Evolutionary conservation across 805 yeast species (phyloP), one percentile per base, ranked within the genome.

Genomic region (Candida stauntonica): DNA sequence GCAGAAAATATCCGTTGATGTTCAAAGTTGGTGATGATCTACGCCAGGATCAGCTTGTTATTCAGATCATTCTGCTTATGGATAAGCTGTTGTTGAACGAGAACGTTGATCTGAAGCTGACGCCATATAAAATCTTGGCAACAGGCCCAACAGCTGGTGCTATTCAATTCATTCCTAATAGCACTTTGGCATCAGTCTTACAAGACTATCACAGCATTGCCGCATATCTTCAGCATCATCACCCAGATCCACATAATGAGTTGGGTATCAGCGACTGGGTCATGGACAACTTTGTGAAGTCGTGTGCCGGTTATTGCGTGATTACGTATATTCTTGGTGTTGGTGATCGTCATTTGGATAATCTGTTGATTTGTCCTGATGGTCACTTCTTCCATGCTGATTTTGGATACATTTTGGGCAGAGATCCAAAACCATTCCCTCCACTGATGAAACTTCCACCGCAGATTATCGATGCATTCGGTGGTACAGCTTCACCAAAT

Each of bases 391-490:
- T 95, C 76, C 99, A 93, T 62, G 97, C 96, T 1, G 99, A 93
- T 62, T 93, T 86, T 61, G 99, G 99, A 1, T 93, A 93, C 55
- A 91, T 93, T 35, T 66, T 93, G 38, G 99, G 99, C 0, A 81
- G 89, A 37, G 99, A 93, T 60, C 99, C 99, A 2, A 93, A 93
- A 59, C 98, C 98, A 12, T 93, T 93, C 63, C 98, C 99, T 12
- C 99, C 99, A 1, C 70, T 91, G 64, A 93, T 93, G 97, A 93
- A 93, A 56, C 66, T 93, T 27, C 99, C 99, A 0, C 93, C 93
- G 29, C 99, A 93, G 61, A 83, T 93, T 14, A 85, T 93, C 29
- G 99, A 93, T 48, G 98, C 97, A 0, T 93, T 93, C 87, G 99
- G 99, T 2, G 99, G 98, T 1, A 73, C 86, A 35, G 72, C 75